Evolutionary conservation across 345 rosid species (phyloP), one percentile per base, ranked within the genome.

Genomic region (Aegle marmelos): DNA sequence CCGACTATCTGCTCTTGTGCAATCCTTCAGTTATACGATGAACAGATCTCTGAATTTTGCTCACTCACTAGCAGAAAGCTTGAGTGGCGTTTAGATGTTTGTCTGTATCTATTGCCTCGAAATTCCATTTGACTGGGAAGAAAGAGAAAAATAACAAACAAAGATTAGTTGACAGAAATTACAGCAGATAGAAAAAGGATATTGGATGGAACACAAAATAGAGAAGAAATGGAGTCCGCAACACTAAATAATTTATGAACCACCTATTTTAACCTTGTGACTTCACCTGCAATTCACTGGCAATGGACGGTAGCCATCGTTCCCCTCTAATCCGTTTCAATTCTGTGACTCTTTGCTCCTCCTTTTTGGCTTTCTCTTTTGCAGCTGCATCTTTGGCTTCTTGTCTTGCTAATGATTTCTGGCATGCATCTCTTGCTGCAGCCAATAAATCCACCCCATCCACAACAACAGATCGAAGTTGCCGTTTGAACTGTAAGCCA

Each of bases 291-390:
- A 89, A 83, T 45, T 83, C 83, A 74, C 72, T 76, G 53, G 90
- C 91, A 76, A 93, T 83, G n/a, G 95, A 87, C 79, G 94, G 97
- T 27, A 94, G 88, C 98, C 99, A 96, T 81, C 87, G 88, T 81
- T 92, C 94, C 45, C 98, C 97, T 78, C 98, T 84, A n/a, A 85
- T 61, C 76, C 75, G 87, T 85, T 90, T 94, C 81, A 92, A 79
- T 72, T 89, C 91, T 2, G 92, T 89, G 58, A 94, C 85, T 83
- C 97, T 84, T 75, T 92, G 92, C 84, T 92, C 97, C 78, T 92
- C 97, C 78, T 77, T 82, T 79, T 92, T 92, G n/a, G 86, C 95
- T 72, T 90, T 92, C 79, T 81, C 97, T 89, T 90, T 92, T 31
- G 88, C 88, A 11, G 82, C 87, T 11, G 81, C 90, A 56, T 89